These are phyloP conservation scores for Cladosporium phlei DNA, from an alignment of 2,329 filamentous ascomycete genomes.

Conservation along the genomic window DNA sequence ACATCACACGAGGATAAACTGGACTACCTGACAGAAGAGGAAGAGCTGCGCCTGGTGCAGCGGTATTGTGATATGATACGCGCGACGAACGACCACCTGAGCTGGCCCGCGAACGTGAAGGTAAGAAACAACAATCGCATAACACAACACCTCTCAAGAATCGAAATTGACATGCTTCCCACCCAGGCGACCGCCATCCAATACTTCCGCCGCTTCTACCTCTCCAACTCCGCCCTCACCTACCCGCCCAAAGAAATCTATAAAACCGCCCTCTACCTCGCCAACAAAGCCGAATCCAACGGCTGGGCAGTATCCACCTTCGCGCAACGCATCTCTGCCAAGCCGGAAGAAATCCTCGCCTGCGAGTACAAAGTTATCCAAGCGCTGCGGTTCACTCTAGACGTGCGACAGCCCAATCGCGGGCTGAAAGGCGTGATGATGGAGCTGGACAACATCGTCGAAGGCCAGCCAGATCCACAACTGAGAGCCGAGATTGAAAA, in stretches of 20 bases:
- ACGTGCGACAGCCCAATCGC: constrained; percentile 85
- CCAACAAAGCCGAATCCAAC: constrained; percentile 84
- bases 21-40: constrained; percentile 76
- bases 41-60: constrained; percentile 75
- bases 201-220: constrained; percentile 90
- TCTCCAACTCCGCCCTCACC: constrained; percentile 93
- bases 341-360: constrained; percentile 74
- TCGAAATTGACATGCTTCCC: constrained; percentile 11
- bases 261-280: constrained; percentile 86
- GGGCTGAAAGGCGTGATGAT: constrained; percentile 81
- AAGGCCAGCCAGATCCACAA: constrained; percentile 47
- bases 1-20: constrained; percentile 49
- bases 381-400: constrained; percentile 86
- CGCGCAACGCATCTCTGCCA: constrained; percentile 49
- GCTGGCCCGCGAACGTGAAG: constrained; percentile 57
- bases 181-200: constrained; percentile 71
- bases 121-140: constrained; percentile 33
- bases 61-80: constrained; percentile 61
- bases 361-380: constrained; percentile 92
- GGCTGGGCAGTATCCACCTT: constrained; percentile 66
- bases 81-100: constrained; percentile 53
- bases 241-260: constrained; percentile 88
- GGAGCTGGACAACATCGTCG: constrained; percentile 67
- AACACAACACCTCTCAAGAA: neutral
- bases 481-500: constrained; percentile 21